phyloP scores from a whole-genome alignment of 2,329 filamentous ascomycete species.

The Aspergillus fumigatiaffinis region DNA sequence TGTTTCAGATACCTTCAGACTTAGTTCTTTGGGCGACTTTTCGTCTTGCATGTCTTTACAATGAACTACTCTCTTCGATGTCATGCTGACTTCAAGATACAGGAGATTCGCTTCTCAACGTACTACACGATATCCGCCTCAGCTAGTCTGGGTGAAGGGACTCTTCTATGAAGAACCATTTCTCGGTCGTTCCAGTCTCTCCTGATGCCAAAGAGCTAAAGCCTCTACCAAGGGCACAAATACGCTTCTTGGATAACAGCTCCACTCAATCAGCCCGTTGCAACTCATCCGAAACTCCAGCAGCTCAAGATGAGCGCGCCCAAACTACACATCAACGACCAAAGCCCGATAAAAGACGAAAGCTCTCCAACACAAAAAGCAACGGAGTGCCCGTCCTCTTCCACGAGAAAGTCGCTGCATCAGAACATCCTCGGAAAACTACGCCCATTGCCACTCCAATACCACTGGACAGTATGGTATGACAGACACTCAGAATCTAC shows the following conservation, averaged over 20 bases:
- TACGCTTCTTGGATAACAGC: neutral
- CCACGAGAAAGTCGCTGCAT: slow-evolving; percentile 37
- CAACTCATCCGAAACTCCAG: neutral
- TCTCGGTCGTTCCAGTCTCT: neutral
- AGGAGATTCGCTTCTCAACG: neutral
- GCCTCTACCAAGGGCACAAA: neutral
- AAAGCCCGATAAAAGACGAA: slow-evolving; percentile 15
- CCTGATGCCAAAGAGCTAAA: neutral
- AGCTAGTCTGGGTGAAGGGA: neutral
- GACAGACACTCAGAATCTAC: slow-evolving; percentile 36
- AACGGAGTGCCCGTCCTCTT: slow-evolving; percentile 1
- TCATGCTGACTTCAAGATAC: neutral
- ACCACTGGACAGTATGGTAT: slow-evolving; percentile 48
- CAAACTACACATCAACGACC: slow-evolving; percentile 19
- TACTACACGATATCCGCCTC: neutral
- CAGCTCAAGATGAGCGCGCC: slow-evolving; percentile 18
- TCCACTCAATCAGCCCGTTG: neutral
- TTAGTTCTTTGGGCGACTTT: neutral
- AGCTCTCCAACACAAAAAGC: slow-evolving; percentile 3
- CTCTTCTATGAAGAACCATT: neutral
- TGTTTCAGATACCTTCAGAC: neutral
- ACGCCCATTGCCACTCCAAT: slow-evolving; percentile 44
- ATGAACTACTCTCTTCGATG: neutral
- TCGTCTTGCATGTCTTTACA: neutral
- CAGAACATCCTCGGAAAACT: slow-evolving; percentile 44